Conservation (phyloP, 2,329 filamentous ascomycete species). For the Calonectria honghensis region DNA sequence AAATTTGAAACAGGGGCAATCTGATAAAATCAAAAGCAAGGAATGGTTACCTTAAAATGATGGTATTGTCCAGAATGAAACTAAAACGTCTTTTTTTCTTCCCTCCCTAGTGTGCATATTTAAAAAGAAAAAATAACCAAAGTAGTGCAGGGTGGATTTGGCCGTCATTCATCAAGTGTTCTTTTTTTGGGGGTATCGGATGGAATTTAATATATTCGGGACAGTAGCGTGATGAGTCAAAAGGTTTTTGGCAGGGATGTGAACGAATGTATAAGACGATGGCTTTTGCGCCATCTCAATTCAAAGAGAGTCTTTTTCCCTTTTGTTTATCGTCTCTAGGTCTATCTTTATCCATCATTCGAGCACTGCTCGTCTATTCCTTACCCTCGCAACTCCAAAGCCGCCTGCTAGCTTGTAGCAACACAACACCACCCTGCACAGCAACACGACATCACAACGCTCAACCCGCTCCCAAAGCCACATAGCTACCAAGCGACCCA, state of each 20-base stretch:
- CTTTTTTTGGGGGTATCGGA: not conserved
- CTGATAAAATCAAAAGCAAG: conserved; percentile 21
- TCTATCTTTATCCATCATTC: conserved; percentile 39
- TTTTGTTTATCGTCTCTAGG: conserved; percentile 36
- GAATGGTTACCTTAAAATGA: not conserved
- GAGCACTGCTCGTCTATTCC: conserved; percentile 45
- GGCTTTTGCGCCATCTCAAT: conserved; percentile 28
- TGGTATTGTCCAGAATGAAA: not conserved
- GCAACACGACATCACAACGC: conserved; percentile 33
- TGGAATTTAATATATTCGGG: not conserved
- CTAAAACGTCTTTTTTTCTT: not conserved
- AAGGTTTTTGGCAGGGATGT: not conserved
- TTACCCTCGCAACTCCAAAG: conserved; percentile 51
- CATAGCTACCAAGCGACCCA: conserved; percentile 40
- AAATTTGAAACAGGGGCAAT: conserved; percentile 20
- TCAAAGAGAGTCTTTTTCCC: conserved; percentile 26
- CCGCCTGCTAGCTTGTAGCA: conserved; percentile 33
- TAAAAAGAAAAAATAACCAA: not conserved
- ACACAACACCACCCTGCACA: conserved; percentile 26
- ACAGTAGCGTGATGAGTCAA: not conserved
- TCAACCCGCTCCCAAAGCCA: conserved; percentile 28
- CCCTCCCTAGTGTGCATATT: not conserved
- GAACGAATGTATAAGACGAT: not conserved
- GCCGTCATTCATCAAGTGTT: not conserved
- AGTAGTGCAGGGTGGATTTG: not conserved